Evolutionary conservation across 352 stramenopile genomes (phyloP).

Genomic region (Blastocystis sp.): DNA sequence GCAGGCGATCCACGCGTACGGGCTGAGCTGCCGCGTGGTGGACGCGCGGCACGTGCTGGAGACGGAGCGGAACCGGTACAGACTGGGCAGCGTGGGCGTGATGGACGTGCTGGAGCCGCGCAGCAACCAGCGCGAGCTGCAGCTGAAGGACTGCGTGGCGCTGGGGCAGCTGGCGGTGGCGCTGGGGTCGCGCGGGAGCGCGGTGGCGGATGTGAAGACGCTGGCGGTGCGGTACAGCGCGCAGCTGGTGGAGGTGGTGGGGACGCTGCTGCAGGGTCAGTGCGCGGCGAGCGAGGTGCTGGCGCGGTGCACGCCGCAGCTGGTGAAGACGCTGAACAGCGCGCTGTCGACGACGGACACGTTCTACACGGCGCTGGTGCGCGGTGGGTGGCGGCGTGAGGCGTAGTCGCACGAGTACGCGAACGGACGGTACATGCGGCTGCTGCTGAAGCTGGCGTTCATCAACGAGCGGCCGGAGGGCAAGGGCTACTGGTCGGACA

Average conservation of each 20-base stretch:
- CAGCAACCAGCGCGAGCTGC: conserved; percentile 77
- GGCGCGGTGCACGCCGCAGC: conserved; percentile 10
- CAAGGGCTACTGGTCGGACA: conserved; percentile 78
- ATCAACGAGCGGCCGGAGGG: conserved; percentile 80
- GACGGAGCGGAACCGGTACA: conserved; percentile 76
- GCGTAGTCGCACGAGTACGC: conserved; percentile 78
- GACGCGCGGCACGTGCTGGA: conserved; percentile 78
- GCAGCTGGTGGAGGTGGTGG: conserved; percentile 32
- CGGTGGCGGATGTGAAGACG: conserved; percentile 2
- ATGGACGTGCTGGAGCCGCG: conserved; percentile 81
- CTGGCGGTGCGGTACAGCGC: conserved; percentile 52
- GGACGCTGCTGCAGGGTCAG: conserved; percentile 4
- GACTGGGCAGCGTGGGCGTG: conserved; percentile 79
- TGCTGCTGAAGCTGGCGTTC: conserved; percentile 77
- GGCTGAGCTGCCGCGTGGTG: conserved; percentile 77
- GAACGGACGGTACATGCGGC: conserved; percentile 77
- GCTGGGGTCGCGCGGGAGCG: conserved; percentile 56
- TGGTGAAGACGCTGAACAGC: conserved; percentile 67
- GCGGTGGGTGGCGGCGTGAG: conserved; percentile 75
- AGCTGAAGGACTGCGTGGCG: conserved; percentile 77
- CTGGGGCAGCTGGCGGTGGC: conserved; percentile 73
- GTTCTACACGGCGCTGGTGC: conserved; percentile 70
- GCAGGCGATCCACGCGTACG: conserved; percentile 74
- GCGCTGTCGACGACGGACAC: conserved; percentile 31
- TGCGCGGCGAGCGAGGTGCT: background rate